Base-by-base conservation (phyloP, 2,329 filamentous ascomycete species). In the Colletotrichum chlorophyti region DNA sequence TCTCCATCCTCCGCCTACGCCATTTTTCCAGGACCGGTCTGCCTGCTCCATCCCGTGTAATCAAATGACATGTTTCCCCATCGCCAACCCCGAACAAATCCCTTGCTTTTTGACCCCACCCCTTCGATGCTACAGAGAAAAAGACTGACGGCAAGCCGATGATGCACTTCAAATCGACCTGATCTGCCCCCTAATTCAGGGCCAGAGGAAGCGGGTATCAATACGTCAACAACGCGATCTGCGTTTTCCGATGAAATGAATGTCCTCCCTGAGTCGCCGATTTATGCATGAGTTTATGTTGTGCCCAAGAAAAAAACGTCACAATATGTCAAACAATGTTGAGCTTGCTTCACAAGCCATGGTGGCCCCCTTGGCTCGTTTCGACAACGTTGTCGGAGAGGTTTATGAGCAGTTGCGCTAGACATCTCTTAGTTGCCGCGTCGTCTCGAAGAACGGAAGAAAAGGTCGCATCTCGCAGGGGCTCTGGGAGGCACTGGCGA, bases 381-480 rank as follows among this genome's bases (percentile, higher is more conserved):
- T 85, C 83, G 50, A 81, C 88, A 59, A 93, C 89, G 65, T 91
- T 94, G 75, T 98, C 95, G 9, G 92, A 96, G 52, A 99, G 85
- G 71, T 98, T 98, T 77, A 98, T 96, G 60, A 98, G 83, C 8
- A 99, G 87, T 76, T 98, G 95, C n/a, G 93, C 91, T 29, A 99
- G 88, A 74, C 95, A 99, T 58, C 95, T 89, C 80, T 99, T 99
- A 1, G 95, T 99, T 1, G 95, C 95, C 12, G 95, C 95, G 70
- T 99, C 95, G 69, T 99, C 95, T 58, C 95, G 91, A 29, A 99
- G 87, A 40, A 99, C 95, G 0, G 93, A 94, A 8, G 93, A 96
- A 74, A 99, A 99, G 2, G 95, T 99, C 7, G 94, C 93, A 72
- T 99, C 95, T 43, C 95, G 90, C n/a, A 99, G 87, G n/a, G 95